Evolutionary conservation across 1,284 basidiomycete species (phyloP), one percentile per base, ranked within the genome.

Genomic region (Cutaneotrichosporon curvatum): DNA sequence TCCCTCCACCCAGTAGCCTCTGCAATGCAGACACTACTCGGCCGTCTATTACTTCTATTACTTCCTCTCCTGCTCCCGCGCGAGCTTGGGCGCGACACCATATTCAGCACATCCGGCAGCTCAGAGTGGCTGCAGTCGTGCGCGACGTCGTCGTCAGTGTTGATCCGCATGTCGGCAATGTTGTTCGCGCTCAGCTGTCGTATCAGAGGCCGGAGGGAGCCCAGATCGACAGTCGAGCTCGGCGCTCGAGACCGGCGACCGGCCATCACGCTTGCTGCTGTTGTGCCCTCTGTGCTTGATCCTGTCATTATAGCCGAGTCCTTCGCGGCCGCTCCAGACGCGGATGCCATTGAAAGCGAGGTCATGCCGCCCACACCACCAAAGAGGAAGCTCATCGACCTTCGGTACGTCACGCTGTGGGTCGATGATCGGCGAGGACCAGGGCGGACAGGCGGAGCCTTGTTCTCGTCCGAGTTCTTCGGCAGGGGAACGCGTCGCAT

Each of bases 351-450:
- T 0, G 54, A 48, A 37, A 68, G 45, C n/a, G 63, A 62, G 0
- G 63, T 65, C 67, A 69, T 53, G 37, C 49, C 49, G n/a, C 45
- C 39, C 20, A 63, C 67, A 6, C 51, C 55, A 19, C 64, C 65
- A 23, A 68, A 70, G 18, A 70, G 49, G 60, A 64, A 66, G 23
- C 58, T 61, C 33, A 53, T 61, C 3, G 62, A 61, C 44, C 66
- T 53, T 28, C 63, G 55, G 35, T 49, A 44, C 23, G 34, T 21
- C 14, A 40, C 43, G 34, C 8, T 20, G 21, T 37, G n/a, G 47
- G 51, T 23, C 46, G 55, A 32, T 43, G 49, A 34, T 51, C 49
- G 44, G 14, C 50, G 28, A 2, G 58, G 50, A 23, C 38, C 42
- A 28, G 53, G 47, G 1, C 51, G 48, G 45, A 51, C 48, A 12